These are phyloP conservation scores for Phellinidium pouzarii DNA, from an alignment of 1,284 basidiomycete species.

Conservation along the genomic window DNA sequence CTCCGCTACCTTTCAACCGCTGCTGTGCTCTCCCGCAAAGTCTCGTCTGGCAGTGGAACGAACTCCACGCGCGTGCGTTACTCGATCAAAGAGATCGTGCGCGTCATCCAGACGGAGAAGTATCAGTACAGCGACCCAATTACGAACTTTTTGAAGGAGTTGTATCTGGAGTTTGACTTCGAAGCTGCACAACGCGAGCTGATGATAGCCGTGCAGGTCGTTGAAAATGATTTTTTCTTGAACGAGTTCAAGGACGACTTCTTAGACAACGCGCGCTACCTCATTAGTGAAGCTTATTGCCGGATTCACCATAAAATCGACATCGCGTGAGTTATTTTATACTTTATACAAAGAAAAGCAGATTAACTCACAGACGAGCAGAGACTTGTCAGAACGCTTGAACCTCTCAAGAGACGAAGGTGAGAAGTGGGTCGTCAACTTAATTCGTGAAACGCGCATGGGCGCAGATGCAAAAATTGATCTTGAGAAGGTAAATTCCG, in stretches of 20 bases:
- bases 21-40: conserved; percentile 84
- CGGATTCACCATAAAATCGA: conserved; percentile 95
- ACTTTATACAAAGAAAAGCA: conserved; percentile 7
- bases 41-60: conserved; percentile 33
- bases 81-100: conserved; percentile 82
- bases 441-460: conserved; percentile 94
- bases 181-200: conserved; percentile 84
- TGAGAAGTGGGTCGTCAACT: conserved; percentile 99
- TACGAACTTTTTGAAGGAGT: conserved; percentile 87
- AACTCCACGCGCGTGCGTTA: conserved; percentile 72
- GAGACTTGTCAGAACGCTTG: conserved; percentile 87
- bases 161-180: conserved; percentile 92
- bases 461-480: conserved; percentile 96
- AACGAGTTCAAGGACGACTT: conserved; percentile 88
- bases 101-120: conserved; percentile 87
- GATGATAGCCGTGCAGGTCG: conserved; percentile 73
- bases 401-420: conserved; percentile 92
- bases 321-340: conserved; percentile 63
- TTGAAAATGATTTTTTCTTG: conserved; percentile 92
- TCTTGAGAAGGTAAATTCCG: conserved; percentile 72
- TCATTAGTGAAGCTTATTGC: conserved; percentile 97
- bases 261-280: conserved; percentile 90
- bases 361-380: conserved; percentile 25
- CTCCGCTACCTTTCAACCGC: conserved; percentile 92
- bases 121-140: conserved; percentile 95